Evolutionary conservation across 2,329 filamentous ascomycete genomes (phyloP).

Genomic region (Daldinia sp.): DNA sequence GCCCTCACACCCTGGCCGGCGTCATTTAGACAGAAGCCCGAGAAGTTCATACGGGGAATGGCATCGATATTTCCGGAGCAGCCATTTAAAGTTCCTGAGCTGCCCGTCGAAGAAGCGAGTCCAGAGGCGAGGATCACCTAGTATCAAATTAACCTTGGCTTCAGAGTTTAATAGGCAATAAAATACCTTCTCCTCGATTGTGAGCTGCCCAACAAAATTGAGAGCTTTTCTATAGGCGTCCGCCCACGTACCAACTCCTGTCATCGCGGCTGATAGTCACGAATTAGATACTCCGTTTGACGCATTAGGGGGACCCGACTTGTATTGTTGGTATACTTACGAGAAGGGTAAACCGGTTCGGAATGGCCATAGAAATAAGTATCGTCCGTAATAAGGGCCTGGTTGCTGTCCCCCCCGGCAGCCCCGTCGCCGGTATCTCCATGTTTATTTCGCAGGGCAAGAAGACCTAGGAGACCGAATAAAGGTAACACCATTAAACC

Average conservation of each 20-base stretch:
- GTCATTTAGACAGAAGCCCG: slow-evolving; percentile 53
- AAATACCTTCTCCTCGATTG: slow-evolving; percentile 74
- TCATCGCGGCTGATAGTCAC: slow-evolving; percentile 57
- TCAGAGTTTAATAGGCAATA: background rate
- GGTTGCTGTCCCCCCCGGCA: slow-evolving; percentile 8
- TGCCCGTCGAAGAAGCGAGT: slow-evolving; percentile 58
- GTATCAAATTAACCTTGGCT: background rate
- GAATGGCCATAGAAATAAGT: slow-evolving; percentile 59
- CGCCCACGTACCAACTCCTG: slow-evolving; percentile 71
- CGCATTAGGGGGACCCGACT: too few species aligned
- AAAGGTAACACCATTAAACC: slow-evolving; percentile 46
- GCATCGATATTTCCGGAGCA: slow-evolving; percentile 57
- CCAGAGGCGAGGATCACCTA: slow-evolving; percentile 78
- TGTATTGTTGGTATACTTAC: slow-evolving; percentile 47
- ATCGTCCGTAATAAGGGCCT: slow-evolving; percentile 51
- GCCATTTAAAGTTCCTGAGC: slow-evolving; percentile 47
- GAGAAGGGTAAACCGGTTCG: slow-evolving; percentile 60
- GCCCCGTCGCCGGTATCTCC: slow-evolving; percentile 3
- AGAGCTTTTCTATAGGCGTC: slow-evolving; percentile 72
- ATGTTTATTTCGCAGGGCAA: slow-evolving; percentile 42
- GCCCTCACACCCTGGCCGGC: slow-evolving; percentile 48
- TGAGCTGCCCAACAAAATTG: slow-evolving; percentile 75
- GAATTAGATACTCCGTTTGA: slow-evolving; percentile 9
- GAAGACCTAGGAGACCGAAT: slow-evolving; percentile 44
- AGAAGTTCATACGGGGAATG: slow-evolving; percentile 53